Conservation (phyloP, 2,329 filamentous ascomycete species). For the Daldinia sp. region DNA sequence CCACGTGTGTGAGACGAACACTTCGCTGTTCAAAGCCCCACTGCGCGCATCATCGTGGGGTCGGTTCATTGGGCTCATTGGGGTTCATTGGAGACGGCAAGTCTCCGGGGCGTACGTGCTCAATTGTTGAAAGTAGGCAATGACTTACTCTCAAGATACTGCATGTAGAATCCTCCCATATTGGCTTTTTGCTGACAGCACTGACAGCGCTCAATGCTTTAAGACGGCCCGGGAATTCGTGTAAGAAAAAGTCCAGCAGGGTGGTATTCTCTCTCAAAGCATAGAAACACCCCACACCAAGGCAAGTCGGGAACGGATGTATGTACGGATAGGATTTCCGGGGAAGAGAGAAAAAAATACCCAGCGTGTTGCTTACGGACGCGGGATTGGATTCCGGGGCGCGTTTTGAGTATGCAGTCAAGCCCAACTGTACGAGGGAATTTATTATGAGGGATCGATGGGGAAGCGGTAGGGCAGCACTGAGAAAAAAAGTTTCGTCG, state of each 20-base stretch:
- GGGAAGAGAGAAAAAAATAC: constrained; percentile 32
- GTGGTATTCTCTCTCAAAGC: constrained; percentile 38
- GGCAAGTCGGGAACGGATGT: constrained; percentile 36
- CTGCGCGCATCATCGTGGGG: constrained; percentile 45
- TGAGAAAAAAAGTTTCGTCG: constrained; percentile 41
- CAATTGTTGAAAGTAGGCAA: constrained; percentile 20
- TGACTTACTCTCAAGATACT: constrained; percentile 79
- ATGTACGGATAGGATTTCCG: constrained; percentile 38
- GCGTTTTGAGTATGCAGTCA: constrained; percentile 58
- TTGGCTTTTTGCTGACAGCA: constrained; percentile 43
- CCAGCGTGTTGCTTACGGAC: constrained; percentile 42
- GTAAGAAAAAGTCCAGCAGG: constrained; percentile 37
- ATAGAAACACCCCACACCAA: constrained; percentile 43
- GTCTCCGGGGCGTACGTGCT: constrained; percentile 19
- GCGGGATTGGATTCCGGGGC: constrained; percentile 47
- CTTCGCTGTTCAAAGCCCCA: constrained; percentile 44
- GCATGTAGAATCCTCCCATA: constrained; percentile 75
- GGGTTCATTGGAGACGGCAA: constrained; percentile 17
- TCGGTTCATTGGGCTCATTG: constrained; percentile 26
- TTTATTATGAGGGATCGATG: constrained; percentile 43
- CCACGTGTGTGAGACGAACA: constrained; percentile 50
- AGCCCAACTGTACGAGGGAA: constrained; percentile 59
- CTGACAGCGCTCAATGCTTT: constrained; percentile 25
- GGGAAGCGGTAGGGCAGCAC: constrained; percentile 47
- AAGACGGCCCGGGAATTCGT: constrained; percentile 33